Percentiles rank a stretch among this genome's conserved stretches.
These are phyloP conservation scores for Citrullus amarus DNA, from an alignment of 306 rosid species.

Conservation along the genomic window DNA sequence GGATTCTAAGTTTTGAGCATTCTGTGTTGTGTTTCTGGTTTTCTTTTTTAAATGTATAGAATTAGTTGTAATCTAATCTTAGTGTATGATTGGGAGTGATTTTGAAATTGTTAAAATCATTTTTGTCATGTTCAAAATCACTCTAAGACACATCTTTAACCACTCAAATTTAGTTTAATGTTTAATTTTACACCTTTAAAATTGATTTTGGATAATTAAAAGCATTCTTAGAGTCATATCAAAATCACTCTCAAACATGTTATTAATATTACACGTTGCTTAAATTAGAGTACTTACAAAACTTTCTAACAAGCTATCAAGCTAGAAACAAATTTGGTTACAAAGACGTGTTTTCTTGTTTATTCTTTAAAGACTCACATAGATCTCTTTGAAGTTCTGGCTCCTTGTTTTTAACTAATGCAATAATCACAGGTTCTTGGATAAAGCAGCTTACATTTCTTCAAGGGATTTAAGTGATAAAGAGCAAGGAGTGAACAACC, in stretches of 20 bases:
- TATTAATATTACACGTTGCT: too few species aligned
- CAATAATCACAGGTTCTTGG: conserved; percentile 58
- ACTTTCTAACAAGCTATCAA: background rate
- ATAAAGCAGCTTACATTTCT: conserved; percentile 73
- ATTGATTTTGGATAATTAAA: too few species aligned
- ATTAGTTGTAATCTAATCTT: background rate
- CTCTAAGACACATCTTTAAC: too few species aligned
- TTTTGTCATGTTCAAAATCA: too few species aligned
- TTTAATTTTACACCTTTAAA: too few species aligned
- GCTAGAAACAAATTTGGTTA: background rate
- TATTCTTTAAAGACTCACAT: too few species aligned
- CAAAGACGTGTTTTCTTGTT: too few species aligned
- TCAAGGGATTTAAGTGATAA: conserved; percentile 52
- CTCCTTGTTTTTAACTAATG: background rate
- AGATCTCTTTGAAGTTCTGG: background rate
- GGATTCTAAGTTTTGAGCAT: background rate
- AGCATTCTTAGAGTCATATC: too few species aligned
- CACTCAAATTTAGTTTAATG: too few species aligned
- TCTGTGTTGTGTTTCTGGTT: background rate
- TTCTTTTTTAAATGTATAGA: background rate
- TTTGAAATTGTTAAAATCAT: too few species aligned
- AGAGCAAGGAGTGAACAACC: conserved; percentile 25
- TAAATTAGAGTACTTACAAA: background rate
- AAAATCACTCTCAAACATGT: too few species aligned
- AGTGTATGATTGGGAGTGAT: too few species aligned